phyloP scores from a whole-genome alignment of 768 basidiomycete genomes.

The Rhodotorula sphaerocarpa region DNA sequence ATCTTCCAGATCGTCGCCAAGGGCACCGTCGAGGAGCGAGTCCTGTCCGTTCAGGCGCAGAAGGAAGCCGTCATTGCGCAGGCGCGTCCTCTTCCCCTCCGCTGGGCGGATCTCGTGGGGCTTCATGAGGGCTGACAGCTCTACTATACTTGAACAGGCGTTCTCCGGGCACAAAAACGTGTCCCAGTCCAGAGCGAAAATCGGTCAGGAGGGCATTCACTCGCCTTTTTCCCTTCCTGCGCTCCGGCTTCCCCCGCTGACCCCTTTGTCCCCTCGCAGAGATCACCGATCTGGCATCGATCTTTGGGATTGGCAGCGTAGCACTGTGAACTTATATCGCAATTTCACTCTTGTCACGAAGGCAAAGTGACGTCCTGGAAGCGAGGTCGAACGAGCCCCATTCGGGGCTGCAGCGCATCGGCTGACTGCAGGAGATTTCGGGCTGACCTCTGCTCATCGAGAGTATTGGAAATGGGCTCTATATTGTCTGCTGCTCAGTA shows the following conservation, averaged over 20 bases:
- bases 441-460: too few species aligned
- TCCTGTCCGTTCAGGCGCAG: constrained; percentile 36
- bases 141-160: background rate
- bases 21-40: constrained; percentile 37
- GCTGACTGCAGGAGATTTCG: too few species aligned
- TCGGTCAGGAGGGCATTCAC: too few species aligned
- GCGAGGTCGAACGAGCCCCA: too few species aligned
- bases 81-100: constrained; percentile 9
- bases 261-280: background rate
- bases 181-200: constrained; percentile 13
- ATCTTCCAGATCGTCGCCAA: constrained; percentile 38
- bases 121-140: background rate
- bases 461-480: too few species aligned
- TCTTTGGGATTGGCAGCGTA: constrained; percentile 9
- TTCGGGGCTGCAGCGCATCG: too few species aligned
- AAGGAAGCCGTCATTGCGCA: constrained; percentile 37
- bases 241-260: background rate
- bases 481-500: too few species aligned
- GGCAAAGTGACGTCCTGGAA: too few species aligned
- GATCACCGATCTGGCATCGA: constrained; percentile 17
- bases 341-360: too few species aligned
- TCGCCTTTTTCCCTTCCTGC: background rate
- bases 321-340: too few species aligned
- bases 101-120: too few species aligned
- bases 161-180: constrained; percentile 23